Conservation (phyloP, 108 stramenopile genomes). For the Parmales sp. region DNA sequence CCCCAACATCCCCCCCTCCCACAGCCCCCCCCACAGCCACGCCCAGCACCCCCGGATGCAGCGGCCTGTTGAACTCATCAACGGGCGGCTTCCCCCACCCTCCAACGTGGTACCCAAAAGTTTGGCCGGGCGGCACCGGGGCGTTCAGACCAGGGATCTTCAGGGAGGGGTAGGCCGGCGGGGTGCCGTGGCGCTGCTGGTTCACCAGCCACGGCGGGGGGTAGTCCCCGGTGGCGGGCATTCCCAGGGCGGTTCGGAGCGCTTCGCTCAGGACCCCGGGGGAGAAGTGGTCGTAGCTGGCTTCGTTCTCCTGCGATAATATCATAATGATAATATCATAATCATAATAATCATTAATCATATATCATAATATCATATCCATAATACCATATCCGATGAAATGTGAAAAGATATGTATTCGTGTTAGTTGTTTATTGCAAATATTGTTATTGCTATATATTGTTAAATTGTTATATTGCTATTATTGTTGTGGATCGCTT, state of each 20-base stretch:
- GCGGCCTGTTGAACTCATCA: slow-evolving; percentile 73
- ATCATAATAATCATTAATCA: too few species aligned
- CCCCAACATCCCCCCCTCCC: too few species aligned
- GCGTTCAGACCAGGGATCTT: slow-evolving; percentile 94
- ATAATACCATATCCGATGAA: too few species aligned
- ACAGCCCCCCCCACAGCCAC: not conserved
- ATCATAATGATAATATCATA: too few species aligned
- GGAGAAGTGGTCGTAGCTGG: too few species aligned
- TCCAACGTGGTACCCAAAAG: slow-evolving; percentile 87
- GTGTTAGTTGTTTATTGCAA: too few species aligned
- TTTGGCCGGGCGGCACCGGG: slow-evolving; percentile 75
- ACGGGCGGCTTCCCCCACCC: slow-evolving; percentile 99
- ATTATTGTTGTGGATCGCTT: too few species aligned
- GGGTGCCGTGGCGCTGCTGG: slow-evolving; percentile 98
- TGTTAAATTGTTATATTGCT: too few species aligned
- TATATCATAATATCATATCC: too few species aligned
- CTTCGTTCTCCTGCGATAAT: too few species aligned
- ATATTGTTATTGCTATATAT: too few species aligned
- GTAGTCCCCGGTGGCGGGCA: slow-evolving; percentile 44
- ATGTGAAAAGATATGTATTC: too few species aligned
- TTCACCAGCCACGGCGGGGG: slow-evolving; percentile 99
- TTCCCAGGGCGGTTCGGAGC: slow-evolving; percentile 75
- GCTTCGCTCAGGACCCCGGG: slow-evolving; percentile 49
- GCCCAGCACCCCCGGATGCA: slow-evolving; percentile 66
- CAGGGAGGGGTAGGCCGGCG: slow-evolving; percentile 82